These are phyloP conservation scores for Danielia oregonensis DNA, from an alignment of 805 yeast genomes.

Conservation along the genomic window DNA sequence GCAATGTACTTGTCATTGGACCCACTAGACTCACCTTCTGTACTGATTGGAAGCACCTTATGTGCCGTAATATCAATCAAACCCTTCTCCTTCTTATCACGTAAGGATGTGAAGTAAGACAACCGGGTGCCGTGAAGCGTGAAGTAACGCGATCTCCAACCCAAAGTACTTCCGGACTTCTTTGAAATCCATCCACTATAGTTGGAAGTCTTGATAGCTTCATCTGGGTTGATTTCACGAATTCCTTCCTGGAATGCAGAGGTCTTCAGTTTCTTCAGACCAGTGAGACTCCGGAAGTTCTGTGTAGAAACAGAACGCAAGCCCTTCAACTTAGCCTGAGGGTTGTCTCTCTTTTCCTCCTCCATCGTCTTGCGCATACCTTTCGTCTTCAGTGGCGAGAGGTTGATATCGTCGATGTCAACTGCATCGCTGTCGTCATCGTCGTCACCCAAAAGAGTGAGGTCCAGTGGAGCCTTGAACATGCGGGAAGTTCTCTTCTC, in stretches of 20 bases:
- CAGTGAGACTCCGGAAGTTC: conserved; percentile 42
- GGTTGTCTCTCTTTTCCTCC: conserved; percentile 33
- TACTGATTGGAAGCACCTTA: conserved; percentile 67
- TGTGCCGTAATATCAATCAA: conserved; percentile 94
- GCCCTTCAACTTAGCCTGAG: conserved; percentile 40
- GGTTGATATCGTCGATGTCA: conserved; percentile 30
- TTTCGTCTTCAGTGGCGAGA: conserved; percentile 36
- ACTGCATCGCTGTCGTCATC: conserved; percentile 16
- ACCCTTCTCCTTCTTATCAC: conserved; percentile 85
- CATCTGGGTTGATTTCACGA: conserved; percentile 65
- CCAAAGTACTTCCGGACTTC: conserved; percentile 70
- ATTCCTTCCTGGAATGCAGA: conserved; percentile 89
- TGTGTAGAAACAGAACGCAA: conserved; percentile 53
- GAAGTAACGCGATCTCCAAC: conserved; percentile 87
- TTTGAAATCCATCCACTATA: conserved; percentile 96
- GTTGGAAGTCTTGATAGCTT: conserved; percentile 71
- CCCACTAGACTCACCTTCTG: conserved; percentile 40
- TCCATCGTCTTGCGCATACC: conserved; percentile 11
- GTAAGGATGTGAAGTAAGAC: conserved; percentile 76
- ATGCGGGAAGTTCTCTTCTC: conserved; percentile 7
- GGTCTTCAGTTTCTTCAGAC: conserved; percentile 58
- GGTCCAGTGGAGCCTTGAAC: conserved; percentile 7
- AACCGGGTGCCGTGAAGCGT: conserved; percentile 89
- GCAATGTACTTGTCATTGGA: conserved; percentile 81
- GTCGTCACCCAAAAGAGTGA: conserved; percentile 11